phyloP scores from a whole-genome alignment of 208 protist genomes.

The Paratrypanosoma confusum region DNA sequence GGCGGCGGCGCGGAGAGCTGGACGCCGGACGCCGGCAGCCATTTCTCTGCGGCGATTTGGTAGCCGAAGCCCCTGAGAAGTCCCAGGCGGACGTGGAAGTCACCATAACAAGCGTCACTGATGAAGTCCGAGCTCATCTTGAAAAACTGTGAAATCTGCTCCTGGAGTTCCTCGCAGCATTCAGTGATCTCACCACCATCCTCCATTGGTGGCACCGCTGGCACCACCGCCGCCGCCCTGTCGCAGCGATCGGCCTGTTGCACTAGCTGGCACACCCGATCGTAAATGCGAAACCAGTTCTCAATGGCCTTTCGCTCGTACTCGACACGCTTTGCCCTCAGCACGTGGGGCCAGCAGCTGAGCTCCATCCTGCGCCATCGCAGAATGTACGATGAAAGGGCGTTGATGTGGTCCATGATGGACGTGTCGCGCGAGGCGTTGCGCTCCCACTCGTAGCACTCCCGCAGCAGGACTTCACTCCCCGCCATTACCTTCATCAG shows the following conservation, averaged over 20 bases:
- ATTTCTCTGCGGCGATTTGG: too few relatives aligned
- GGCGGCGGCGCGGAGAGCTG: conserved; percentile 1
- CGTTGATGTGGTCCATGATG: conserved; percentile 78
- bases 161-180: conserved; percentile 9
- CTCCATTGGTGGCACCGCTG: neutral
- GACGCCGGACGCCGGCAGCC: conserved; percentile 1
- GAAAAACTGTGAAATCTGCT: conserved; percentile 28
- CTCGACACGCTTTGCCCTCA: conserved; percentile 72
- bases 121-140: conserved; percentile 59
- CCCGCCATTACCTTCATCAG: conserved; percentile 91
- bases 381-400: conserved; percentile 87
- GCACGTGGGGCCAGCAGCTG: conserved; percentile 89
- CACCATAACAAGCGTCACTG: conserved; percentile 66
- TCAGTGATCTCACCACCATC: neutral
- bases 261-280: conserved; percentile 10
- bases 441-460: conserved; percentile 95
- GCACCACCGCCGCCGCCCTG: neutral
- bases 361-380: conserved; percentile 96
- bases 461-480: conserved; percentile 90
- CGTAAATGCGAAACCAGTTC: conserved; percentile 72
- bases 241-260: neutral
- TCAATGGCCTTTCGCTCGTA: conserved; percentile 47
- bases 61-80: conserved; percentile 53
- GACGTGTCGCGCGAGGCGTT: conserved; percentile 87
- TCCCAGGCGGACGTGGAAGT: conserved; percentile 59